Evolutionary conservation across 805 yeast species (phyloP).

Genomic region (Ogataea henricii): DNA sequence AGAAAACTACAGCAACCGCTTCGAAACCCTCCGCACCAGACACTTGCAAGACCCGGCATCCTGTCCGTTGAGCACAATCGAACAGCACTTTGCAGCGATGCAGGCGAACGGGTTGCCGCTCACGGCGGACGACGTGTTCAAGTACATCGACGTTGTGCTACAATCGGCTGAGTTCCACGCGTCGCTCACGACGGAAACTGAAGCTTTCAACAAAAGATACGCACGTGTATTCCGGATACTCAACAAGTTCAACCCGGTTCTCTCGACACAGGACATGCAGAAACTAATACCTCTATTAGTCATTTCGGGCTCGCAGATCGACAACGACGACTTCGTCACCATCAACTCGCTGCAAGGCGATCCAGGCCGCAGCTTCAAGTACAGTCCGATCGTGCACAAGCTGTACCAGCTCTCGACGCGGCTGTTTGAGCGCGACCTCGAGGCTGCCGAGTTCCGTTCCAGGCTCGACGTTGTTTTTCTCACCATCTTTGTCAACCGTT

Average conservation of each 20-base stretch:
- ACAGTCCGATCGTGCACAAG: constrained; percentile 18
- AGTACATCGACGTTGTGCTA: constrained; percentile 23
- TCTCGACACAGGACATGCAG: constrained; percentile 21
- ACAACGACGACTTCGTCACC: constrained; percentile 25
- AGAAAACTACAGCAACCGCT: constrained; percentile 22
- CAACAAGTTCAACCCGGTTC: constrained; percentile 24
- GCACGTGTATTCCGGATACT: constrained; percentile 19
- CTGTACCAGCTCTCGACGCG: constrained; percentile 17
- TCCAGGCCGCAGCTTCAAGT: constrained; percentile 8
- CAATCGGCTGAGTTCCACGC: constrained; percentile 34
- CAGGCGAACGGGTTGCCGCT: constrained; percentile 32
- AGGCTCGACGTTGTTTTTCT: constrained; percentile 19
- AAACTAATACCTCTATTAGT: constrained; percentile 29
- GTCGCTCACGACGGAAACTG: constrained; percentile 6
- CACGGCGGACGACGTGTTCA: constrained; percentile 22
- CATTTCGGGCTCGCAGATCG: constrained; percentile 32
- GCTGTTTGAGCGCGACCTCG: constrained; percentile 12
- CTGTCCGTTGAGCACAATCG: constrained; percentile 23
- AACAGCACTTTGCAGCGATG: constrained; percentile 31
- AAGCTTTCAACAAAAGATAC: constrained; percentile 27
- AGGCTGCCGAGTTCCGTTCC: constrained; percentile 8
- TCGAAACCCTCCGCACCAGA: constrained; percentile 16
- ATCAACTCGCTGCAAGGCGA: constrained; percentile 7
- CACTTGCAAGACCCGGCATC: constrained; percentile 25
- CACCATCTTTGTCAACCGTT: constrained; percentile 20